Evolutionary conservation across 1,284 basidiomycete genomes (phyloP).

Genomic region (Ganoderma multipileum): DNA sequence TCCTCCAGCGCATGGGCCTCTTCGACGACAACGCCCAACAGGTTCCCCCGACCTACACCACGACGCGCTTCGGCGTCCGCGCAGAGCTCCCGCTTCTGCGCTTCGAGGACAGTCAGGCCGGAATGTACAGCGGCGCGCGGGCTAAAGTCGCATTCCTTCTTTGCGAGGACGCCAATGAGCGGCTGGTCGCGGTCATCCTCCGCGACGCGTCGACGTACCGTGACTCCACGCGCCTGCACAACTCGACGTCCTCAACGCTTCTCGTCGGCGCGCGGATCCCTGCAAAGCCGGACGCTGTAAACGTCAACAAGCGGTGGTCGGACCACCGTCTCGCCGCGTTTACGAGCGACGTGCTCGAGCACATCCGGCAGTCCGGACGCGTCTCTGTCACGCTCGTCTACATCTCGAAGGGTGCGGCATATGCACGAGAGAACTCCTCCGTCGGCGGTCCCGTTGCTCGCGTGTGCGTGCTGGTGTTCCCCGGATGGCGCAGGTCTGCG

Average conservation of each 20-base stretch:
- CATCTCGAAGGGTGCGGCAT: neutral
- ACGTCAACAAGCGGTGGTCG: neutral
- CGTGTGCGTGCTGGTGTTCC: neutral
- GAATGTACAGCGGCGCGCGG: neutral
- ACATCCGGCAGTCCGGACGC: neutral
- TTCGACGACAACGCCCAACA: neutral
- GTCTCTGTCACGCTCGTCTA: neutral
- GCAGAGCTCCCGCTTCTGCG: neutral
- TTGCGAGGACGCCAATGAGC: neutral
- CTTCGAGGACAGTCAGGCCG: neutral
- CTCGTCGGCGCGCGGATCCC: neutral
- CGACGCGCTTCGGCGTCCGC: slow-evolving; percentile 8
- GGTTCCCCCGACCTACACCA: neutral
- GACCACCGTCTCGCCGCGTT: neutral
- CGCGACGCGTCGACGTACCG: slow-evolving; percentile 1
- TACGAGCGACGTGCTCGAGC: neutral
- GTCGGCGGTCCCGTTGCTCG: neutral
- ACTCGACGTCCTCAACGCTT: neutral
- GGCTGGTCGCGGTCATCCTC: slow-evolving; percentile 7
- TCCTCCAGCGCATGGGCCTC: neutral
- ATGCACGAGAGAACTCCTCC: neutral
- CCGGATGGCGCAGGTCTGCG: neutral
- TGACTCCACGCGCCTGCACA: neutral
- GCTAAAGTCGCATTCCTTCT: slow-evolving; percentile 3
- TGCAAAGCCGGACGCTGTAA: neutral